Conservation (phyloP, 2,329 filamentous ascomycete species). For the Cladosporium sp. region DNA sequence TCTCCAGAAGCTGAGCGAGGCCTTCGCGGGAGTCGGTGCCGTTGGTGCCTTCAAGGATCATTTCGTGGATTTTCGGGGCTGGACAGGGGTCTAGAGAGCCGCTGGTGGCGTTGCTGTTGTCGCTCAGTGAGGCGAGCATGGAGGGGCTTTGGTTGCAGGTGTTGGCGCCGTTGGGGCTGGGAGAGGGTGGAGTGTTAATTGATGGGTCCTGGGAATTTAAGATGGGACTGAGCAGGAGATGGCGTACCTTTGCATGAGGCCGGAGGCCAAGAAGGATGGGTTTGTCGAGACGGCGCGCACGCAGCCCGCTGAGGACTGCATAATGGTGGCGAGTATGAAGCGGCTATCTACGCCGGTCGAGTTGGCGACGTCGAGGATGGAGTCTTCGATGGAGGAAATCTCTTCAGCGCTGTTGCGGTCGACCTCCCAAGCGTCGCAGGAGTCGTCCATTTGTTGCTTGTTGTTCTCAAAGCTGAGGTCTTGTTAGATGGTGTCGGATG, state of each 20-base stretch:
- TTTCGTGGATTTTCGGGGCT: slow-evolving; percentile 32
- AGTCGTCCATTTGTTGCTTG: slow-evolving; percentile 31
- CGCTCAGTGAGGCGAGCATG: slow-evolving; percentile 20
- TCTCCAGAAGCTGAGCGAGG: slow-evolving; percentile 35
- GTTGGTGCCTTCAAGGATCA: slow-evolving; percentile 42
- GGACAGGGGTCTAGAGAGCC: slow-evolving; percentile 38
- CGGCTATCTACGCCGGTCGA: slow-evolving; percentile 36
- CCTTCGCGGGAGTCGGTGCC: slow-evolving; percentile 42
- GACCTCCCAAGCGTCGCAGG: slow-evolving; percentile 34
- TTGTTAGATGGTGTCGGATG: slow-evolving; percentile 19
- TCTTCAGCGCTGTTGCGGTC: slow-evolving; percentile 38
- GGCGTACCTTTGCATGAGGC: slow-evolving; percentile 44
- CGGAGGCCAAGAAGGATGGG: slow-evolving; percentile 42
- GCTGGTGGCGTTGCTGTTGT: slow-evolving; percentile 29
- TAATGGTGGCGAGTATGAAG: slow-evolving; percentile 43
- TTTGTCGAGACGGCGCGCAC: slow-evolving; percentile 42
- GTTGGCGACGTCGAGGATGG: slow-evolving; percentile 33
- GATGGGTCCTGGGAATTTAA: slow-evolving; percentile 28
- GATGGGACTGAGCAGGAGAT: slow-evolving; percentile 19
- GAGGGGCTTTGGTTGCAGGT: slow-evolving; percentile 32
- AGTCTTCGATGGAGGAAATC: slow-evolving; percentile 35
- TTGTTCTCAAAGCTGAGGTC: slow-evolving; percentile 34
- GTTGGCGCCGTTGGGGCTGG: slow-evolving; percentile 30
- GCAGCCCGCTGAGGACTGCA: slow-evolving; percentile 47
- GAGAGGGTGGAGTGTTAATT: slow-evolving; percentile 27